Evolutionary conservation across 495 filamentous ascomycete species (phyloP).

Genomic region (Eremomyces bilateralis): DNA sequence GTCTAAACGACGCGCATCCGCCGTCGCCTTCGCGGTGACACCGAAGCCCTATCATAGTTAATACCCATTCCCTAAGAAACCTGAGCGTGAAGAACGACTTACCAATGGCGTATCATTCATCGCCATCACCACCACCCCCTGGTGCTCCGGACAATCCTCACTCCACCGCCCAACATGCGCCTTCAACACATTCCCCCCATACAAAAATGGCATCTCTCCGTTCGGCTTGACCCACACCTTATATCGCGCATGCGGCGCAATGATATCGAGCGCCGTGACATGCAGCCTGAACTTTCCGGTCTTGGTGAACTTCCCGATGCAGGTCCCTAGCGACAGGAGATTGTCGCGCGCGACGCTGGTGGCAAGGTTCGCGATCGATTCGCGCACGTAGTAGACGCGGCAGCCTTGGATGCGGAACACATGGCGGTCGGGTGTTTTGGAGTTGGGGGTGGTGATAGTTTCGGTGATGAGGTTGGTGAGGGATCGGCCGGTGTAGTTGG

Average conservation of each 20-base stretch:
- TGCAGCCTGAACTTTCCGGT: conserved; percentile 72
- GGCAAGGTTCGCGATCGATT: conserved; percentile 77
- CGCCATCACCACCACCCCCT: conserved; percentile 50
- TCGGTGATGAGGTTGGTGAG: conserved; percentile 62
- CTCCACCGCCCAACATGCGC: conserved; percentile 78
- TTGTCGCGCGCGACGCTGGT: conserved; percentile 56
- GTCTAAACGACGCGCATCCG: conserved; percentile 59
- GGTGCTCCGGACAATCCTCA: conserved; percentile 68
- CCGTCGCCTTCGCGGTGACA: conserved; percentile 60
- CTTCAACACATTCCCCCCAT: conserved; percentile 75
- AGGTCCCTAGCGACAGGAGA: conserved; percentile 68
- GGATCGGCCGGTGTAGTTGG: conserved; percentile 58
- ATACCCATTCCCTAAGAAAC: background rate
- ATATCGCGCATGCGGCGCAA: conserved; percentile 73
- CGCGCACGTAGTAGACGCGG: conserved; percentile 74
- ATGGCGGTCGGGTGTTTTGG: conserved; percentile 36
- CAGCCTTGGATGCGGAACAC: conserved; percentile 65
- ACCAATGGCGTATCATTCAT: conserved; percentile 60
- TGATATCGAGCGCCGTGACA: conserved; percentile 64
- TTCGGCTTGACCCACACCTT: conserved; percentile 93
- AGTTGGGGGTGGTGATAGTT: conserved; percentile 24
- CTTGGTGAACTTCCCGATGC: conserved; percentile 79
- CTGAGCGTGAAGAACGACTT: background rate
- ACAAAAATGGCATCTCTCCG: conserved; percentile 86
- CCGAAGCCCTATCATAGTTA: conserved; percentile 41